Base-by-base conservation (phyloP, 169 alveolate genomes). In the Theileria sp. region DNA sequence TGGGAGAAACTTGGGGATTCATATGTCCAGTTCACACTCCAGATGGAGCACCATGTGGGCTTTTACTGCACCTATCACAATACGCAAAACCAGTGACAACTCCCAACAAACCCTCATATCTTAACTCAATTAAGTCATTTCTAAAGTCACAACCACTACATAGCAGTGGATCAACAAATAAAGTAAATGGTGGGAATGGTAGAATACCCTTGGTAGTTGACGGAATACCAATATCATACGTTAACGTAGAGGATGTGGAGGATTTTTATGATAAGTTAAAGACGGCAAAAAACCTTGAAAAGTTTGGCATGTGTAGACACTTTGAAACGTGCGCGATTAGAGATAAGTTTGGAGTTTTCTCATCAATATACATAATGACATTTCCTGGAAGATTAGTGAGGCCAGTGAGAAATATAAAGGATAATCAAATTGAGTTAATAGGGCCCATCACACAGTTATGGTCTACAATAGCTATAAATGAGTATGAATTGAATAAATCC, bases 21-120 rank as follows among this genome's bases (percentile, higher is more conserved):
- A 91, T 98, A 19, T 98, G 99, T 71, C 99, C 99, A 4, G 99
- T 98, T 21, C 99, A 98, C 87, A 98, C 99, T 0, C 99, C 99
- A 49, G 99, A 98, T 93, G 99, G 99, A 60, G 98, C 98, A n/a
- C 99, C 99, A 0, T 98, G 99, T 80, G 99, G 99, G 8, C 91
- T 98, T 51, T 81, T 98, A 83, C 93, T 97, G 66, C 99, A 98
- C 91, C 91, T 98, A 64, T 80, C 99, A 10, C 95, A 94, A 71
- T 93, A 92, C 60, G 91, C 91, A 8, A 34, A 67, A 5, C 84
- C 87, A 15, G 91, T 85, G 30, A 85, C 91, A 23, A 80, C 64
- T 13, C 75, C 91, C 12, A 51, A 73, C 58, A 56, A 79, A 60
- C 74, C 51, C 30, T 80, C 80, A 19, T 75, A 81, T 34, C 73